Evolutionary conservation across 306 rosid species (phyloP).

Genomic region (Dalbergia oliveri): DNA sequence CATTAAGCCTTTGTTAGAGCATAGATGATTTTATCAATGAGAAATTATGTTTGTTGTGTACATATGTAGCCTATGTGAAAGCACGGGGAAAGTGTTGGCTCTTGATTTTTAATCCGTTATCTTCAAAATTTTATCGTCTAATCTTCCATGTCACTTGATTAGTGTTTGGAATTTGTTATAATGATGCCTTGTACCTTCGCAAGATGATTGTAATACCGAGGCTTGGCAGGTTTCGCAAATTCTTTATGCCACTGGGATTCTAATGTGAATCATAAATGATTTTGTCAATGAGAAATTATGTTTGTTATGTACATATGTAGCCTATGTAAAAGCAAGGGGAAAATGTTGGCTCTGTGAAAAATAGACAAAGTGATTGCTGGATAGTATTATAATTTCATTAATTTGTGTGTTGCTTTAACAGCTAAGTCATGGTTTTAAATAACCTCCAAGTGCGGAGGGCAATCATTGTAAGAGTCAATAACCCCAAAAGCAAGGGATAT

Average conservation of each 20-base stretch:
- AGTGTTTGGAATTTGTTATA: not conserved
- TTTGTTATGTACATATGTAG: too few species aligned
- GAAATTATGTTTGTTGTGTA: too few species aligned
- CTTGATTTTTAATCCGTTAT: too few species aligned
- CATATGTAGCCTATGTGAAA: too few species aligned
- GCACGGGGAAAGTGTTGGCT: too few species aligned
- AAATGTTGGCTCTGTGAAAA: not conserved
- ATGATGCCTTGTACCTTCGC: not conserved
- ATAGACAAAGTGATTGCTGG: too few species aligned
- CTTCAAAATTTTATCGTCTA: too few species aligned
- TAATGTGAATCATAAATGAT: not conserved
- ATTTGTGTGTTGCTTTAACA: conserved; percentile 24
- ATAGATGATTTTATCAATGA: too few species aligned
- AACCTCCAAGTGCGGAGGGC: conserved; percentile 26
- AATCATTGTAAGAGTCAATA: conserved; percentile 63
- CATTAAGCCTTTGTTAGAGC: too few species aligned
- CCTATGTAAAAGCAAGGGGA: too few species aligned
- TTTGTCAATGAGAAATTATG: not conserved
- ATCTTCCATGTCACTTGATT: not conserved
- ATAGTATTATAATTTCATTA: not conserved
- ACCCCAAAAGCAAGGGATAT: conserved; percentile 84
- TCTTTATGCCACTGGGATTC: conserved; percentile 5
- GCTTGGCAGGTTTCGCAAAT: not conserved
- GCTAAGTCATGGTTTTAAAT: conserved; percentile 29
- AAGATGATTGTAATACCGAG: not conserved